Evolutionary conservation across 257 asterid species (phyloP), one percentile per base, ranked within the genome.

Genomic region (Parsonsia alboflavescens): DNA sequence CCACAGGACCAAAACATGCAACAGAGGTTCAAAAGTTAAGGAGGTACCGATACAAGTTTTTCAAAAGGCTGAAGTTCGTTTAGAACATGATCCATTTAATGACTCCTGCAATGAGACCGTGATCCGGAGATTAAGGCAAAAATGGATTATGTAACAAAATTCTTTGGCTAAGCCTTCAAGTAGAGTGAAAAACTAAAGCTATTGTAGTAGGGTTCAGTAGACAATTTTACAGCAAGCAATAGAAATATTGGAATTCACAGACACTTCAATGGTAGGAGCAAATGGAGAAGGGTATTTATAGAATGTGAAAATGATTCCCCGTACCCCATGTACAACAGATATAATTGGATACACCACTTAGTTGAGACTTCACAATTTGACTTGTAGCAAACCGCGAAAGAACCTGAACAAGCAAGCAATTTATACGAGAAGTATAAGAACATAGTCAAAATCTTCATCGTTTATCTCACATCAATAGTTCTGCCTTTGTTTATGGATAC

Each of bases 381-480:
- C 56, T 73, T 66, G 41, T 76, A 42, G 46, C 80, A 74, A 24
- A 36, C 58, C 24, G 42, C 42, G 19, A 67, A 59, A 69, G 73
- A 57, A 73, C 48, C 54, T 36, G 41, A 73, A 73, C 70, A 49
- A 71, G 3, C 1, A 78, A 53, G 53, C 28, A 64, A 22, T 73
- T 5, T 74, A 66, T 72, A 70, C 58, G 48, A 46, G 75, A 64
- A 70, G 12, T 73, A 21, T 61, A 45, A 74, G 80, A 70, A 74
- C 80, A 75, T 58, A 78, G 69, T n/a, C 41, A 24, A 58, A 56
- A 70, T 61, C 81, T 73, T 75, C 70, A 68, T 36, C 62, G 46
- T 30, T 73, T 63, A 68, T 30, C 65, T 24, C 57, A 78, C 70
- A 76, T 80, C 87, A 74, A 75, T 74, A 76, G 68, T 54, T 54